Evolutionary conservation across 345 rosid species (phyloP), one percentile per base, ranked within the genome.

Genomic region (Murraya koenigii): DNA sequence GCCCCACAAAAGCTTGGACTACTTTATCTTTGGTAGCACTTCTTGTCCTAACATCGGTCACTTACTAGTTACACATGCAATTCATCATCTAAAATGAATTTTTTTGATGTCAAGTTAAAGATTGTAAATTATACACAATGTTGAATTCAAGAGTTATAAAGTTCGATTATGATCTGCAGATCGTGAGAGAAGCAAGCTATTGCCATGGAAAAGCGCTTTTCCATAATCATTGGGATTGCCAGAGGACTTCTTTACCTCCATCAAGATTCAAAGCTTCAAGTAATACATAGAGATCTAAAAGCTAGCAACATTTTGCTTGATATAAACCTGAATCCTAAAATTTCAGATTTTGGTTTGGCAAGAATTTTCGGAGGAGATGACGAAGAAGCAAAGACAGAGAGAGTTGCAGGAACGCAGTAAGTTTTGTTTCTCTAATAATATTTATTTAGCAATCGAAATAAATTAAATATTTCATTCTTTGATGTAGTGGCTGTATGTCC

Each of bases 321-420:
- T 54, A 7, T 72, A 35, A 63, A 79, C 9, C 22, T 84, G 77
- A 82, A 85, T 20, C 88, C 88, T 0, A 82, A 85, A 59, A 77
- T 87, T 33, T 77, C 86, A 0, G 90, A 87, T 22, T 87, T 87
- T 22, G 85, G 90, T 6, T 54, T 87, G 75, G 83, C 88, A 32
- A 83, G 80, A 69, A 78, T 61, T 1, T 75, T 85, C 5, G 67
- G 67, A 5, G 77, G 78, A 69, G 80, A 84, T 49, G 66, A 76
- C 19, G 69, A 67, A 2, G 73, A 72, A 58, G 90, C 76, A 59
- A 81, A 77, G 52, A 88, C 89, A 47, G 84, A 75, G 8, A 80
- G 83, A 73, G 88, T 90, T 5, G 84, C 85, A 0, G 88, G 92
- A 67, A 87, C 92, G 67, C 83, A 82, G 89, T 90, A 82, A 74